phyloP scores from a whole-genome alignment of 306 rosid species.

The Fragaria ananassa region DNA sequence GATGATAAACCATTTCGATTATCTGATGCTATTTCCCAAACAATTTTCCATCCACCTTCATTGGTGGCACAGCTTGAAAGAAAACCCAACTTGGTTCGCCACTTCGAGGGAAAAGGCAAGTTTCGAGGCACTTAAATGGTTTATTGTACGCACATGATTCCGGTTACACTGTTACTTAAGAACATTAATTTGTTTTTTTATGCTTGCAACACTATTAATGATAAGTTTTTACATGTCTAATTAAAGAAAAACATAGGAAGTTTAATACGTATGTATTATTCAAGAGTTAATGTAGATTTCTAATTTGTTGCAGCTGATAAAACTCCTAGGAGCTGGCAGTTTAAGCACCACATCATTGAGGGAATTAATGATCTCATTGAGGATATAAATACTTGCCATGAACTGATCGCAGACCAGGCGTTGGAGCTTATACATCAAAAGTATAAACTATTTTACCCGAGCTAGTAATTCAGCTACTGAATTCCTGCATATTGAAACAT shows the following conservation, averaged over 20 bases:
- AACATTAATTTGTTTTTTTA: not conserved
- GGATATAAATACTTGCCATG: slow-evolving; percentile 20
- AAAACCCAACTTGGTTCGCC: not conserved
- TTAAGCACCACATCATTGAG: slow-evolving; percentile 4
- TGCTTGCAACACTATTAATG: not conserved
- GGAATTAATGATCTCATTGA: slow-evolving; percentile 21
- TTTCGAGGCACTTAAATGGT: not conserved
- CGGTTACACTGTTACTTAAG: not conserved
- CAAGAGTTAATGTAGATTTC: not conserved
- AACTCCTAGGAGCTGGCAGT: not conserved
- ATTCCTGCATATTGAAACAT: not conserved
- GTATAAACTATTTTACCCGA: not conserved
- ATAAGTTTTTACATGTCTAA: not conserved
- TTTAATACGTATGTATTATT: not conserved
- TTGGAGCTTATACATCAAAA: slow-evolving; percentile 21
- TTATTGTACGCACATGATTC: not conserved
- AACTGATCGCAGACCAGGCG: slow-evolving; percentile 17
- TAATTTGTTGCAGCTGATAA: not conserved
- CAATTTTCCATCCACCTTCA: not conserved
- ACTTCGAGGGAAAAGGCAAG: slow-evolving; percentile 13
- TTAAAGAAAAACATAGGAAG: not conserved
- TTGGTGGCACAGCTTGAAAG: slow-evolving; percentile 4
- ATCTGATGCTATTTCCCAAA: not conserved
- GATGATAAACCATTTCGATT: not conserved
- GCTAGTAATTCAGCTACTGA: not conserved